These are phyloP conservation scores for Fagopyrum homotropicum DNA, from an alignment of 148 eudicot species.

Conservation along the genomic window DNA sequence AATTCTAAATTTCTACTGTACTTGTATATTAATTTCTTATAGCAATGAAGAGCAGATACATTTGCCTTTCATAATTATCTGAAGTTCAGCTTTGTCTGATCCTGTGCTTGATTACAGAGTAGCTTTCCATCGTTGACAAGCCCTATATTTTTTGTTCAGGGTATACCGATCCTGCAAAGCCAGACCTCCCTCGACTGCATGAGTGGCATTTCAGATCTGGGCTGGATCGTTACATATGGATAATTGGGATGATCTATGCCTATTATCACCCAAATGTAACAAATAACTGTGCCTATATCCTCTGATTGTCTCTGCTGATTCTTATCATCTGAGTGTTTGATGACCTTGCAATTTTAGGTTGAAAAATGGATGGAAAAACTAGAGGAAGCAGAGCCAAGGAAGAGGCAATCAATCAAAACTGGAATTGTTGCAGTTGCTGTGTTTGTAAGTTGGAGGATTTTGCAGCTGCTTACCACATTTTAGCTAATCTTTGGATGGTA, in stretches of 20 bases:
- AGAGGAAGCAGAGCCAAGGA: conserved; percentile 78
- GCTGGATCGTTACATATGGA: conserved; percentile 97
- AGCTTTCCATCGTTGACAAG: background rate
- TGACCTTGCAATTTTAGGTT: conserved; percentile 35
- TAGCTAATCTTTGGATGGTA: background rate
- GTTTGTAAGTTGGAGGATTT: conserved; percentile 36
- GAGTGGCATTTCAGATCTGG: conserved; percentile 99
- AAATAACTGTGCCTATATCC: background rate
- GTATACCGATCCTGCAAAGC: conserved; percentile 91
- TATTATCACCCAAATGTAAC: conserved; percentile 85
- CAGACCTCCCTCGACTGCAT: conserved; percentile 75
- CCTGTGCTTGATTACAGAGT: background rate
- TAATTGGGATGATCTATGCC: conserved; percentile 94
- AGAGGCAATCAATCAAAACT: conserved; percentile 64
- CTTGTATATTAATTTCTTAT: background rate
- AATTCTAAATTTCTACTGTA: background rate
- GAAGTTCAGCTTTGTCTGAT: background rate
- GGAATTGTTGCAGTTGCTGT: conserved; percentile 53
- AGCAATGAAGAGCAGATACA: background rate
- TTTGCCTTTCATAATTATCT: background rate
- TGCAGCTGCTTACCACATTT: background rate
- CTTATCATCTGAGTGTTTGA: background rate
- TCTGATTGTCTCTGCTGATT: background rate
- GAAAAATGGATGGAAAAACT: conserved; percentile 92
- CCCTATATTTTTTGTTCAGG: conserved; percentile 32